These are phyloP conservation scores for Sporothrix schenckii DNA, from an alignment of 2,329 filamentous ascomycete genomes.

Conservation along the genomic window DNA sequence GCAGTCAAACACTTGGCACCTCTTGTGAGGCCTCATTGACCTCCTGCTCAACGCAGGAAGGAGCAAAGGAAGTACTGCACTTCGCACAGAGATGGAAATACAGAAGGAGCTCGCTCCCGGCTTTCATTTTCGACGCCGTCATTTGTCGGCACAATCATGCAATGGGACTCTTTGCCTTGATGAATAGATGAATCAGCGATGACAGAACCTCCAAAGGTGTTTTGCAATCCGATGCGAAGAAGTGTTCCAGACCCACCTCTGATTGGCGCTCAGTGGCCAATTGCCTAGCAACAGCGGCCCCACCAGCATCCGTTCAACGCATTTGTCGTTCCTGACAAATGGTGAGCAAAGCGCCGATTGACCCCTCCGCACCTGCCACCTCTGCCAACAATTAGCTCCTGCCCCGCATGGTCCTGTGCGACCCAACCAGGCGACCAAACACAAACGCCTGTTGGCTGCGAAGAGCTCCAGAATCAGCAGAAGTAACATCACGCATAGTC, in stretches of 20 bases:
- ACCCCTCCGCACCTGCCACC: not conserved
- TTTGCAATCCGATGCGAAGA: slow-evolving; percentile 7
- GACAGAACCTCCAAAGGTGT: slow-evolving; percentile 24
- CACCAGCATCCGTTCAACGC: slow-evolving; percentile 3
- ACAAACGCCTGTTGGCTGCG: no score
- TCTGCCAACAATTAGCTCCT: not conserved
- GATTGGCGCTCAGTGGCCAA: slow-evolving; percentile 14
- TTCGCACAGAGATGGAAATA: not conserved
- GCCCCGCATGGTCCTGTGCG: no score
- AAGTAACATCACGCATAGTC: not conserved
- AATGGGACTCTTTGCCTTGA: no score
- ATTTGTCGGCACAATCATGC: no score
- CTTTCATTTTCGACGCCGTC: no score
- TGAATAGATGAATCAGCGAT: slow-evolving; percentile 32
- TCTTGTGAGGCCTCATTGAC: no score
- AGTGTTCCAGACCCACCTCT: not conserved
- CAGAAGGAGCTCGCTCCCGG: not conserved
- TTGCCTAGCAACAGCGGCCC: slow-evolving; percentile 17
- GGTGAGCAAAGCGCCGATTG: slow-evolving; percentile 3
- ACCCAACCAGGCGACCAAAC: no score
- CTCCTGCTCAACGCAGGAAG: not conserved
- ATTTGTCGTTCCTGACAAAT: slow-evolving; percentile 34
- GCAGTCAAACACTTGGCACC: not conserved
- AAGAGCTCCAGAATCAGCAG: no score
- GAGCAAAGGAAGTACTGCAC: not conserved